phyloP scores from a whole-genome alignment of 2,329 filamentous ascomycete genomes.

The Alternaria brassicae region DNA sequence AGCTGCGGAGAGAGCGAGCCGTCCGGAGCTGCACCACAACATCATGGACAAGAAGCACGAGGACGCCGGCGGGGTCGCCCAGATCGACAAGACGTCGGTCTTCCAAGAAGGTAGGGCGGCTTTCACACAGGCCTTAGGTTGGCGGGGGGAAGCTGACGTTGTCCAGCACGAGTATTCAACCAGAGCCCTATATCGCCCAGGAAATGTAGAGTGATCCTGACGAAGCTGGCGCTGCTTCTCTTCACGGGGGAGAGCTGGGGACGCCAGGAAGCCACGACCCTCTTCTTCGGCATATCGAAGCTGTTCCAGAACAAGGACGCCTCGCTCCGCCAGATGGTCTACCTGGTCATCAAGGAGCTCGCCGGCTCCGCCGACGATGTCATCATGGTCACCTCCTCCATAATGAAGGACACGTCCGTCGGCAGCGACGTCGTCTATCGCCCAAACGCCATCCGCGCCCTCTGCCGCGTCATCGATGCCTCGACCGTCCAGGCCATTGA shows the following conservation, averaged over 20 bases:
- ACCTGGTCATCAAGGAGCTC: slow-evolving; percentile 97
- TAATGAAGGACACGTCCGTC: slow-evolving; percentile 99
- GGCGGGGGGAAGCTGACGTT: slow-evolving; percentile 31
- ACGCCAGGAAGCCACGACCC: slow-evolving; percentile 93
- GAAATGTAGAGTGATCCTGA: slow-evolving; percentile 90
- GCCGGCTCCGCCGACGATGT: slow-evolving; percentile 96
- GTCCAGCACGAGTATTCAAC: slow-evolving; percentile 92
- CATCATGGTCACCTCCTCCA: slow-evolving; percentile 99
- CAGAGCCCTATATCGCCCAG: slow-evolving; percentile 94
- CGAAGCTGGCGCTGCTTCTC: slow-evolving; percentile 94
- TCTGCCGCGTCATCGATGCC: slow-evolving; percentile 94
- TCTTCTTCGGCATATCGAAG: slow-evolving; percentile 98
- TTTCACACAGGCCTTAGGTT: slow-evolving; percentile 1
- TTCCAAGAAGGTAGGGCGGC: slow-evolving; percentile 90
- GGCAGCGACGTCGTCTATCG: slow-evolving; percentile 84
- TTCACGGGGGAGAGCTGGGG: slow-evolving; percentile 98
- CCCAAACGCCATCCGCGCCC: slow-evolving; percentile 92
- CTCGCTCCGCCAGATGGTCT: slow-evolving; percentile 97
- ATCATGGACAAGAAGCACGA: slow-evolving; percentile 89
- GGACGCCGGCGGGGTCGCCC: slow-evolving; percentile 94
- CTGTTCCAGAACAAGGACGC: slow-evolving; percentile 99
- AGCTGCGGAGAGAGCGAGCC: slow-evolving; percentile 27
- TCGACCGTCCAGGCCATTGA: slow-evolving; percentile 98
- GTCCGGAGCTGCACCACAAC: slow-evolving; percentile 29
- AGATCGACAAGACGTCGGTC: slow-evolving; percentile 95